A percentile compares a stretch with the other conserved stretches of the same genome.
These are phyloP conservation scores for Teunomyces atbi DNA, from an alignment of 805 yeast genomes.

Conservation along the genomic window DNA sequence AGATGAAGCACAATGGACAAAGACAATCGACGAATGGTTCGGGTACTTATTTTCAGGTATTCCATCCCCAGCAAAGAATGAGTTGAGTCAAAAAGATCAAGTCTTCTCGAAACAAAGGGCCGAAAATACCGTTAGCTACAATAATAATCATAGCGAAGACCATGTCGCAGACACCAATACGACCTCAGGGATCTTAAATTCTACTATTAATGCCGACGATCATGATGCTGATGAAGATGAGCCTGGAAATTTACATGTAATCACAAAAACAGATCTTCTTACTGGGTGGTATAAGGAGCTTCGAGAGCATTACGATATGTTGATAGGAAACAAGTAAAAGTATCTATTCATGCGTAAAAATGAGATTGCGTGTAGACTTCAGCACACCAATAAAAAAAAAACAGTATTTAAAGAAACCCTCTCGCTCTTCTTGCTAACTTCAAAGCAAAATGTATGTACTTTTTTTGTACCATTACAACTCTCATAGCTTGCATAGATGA, in stretches of 20 bases:
- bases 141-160: constrained; percentile 6
- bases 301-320: constrained; percentile 7
- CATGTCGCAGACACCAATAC: constrained; percentile 7
- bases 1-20: constrained; percentile 6
- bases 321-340: constrained; percentile 4
- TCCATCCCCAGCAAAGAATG: constrained; percentile 25
- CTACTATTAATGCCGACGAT: constrained; percentile 9
- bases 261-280: constrained; percentile 12
- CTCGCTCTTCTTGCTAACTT: background rate
- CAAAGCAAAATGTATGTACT: constrained; percentile 1
- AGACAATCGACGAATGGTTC: constrained; percentile 17
- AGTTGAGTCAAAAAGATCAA: constrained; percentile 36
- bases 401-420: background rate
- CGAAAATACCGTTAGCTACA: constrained; percentile 11
- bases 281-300: constrained; percentile 16
- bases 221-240: constrained; percentile 12
- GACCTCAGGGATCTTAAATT: constrained; percentile 12
- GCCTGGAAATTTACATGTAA: constrained; percentile 15
- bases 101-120: constrained; percentile 32
- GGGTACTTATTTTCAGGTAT: constrained; percentile 22
- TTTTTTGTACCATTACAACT: background rate
- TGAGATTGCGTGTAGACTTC: background rate
- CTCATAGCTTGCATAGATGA: constrained; percentile 17
- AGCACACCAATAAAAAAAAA: background rate
- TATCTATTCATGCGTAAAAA: background rate